These are phyloP conservation scores for Penicilliopsis zonata DNA, from an alignment of 495 filamentous ascomycete species.

Conservation along the genomic window DNA sequence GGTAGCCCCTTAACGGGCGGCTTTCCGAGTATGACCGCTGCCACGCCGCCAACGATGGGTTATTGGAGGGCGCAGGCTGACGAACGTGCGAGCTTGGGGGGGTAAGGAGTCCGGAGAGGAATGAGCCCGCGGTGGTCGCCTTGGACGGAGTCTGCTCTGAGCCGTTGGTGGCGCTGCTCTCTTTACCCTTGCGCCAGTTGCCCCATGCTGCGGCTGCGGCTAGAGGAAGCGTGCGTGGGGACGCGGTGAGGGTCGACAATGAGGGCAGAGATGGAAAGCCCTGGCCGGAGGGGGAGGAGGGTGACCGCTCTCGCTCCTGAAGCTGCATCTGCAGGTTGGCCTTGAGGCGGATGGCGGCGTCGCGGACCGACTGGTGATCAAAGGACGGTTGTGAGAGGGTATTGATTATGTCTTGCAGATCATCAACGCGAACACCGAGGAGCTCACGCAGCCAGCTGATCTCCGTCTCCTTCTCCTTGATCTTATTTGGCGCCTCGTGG, in stretches of 20 bases:
- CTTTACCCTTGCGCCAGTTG: constrained; percentile 61
- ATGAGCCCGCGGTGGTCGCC: constrained; percentile 33
- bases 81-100: constrained; percentile 62
- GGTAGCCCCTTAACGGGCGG: constrained; percentile 22
- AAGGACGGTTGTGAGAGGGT: constrained; percentile 61
- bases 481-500: constrained; percentile 60
- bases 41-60: constrained; percentile 37
- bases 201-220: constrained; percentile 77
- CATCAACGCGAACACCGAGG: constrained; percentile 76
- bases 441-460: constrained; percentile 92
- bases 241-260: constrained; percentile 54
- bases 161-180: constrained; percentile 28
- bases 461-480: constrained; percentile 84
- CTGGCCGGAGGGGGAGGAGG: constrained; percentile 34
- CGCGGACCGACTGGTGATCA: constrained; percentile 64
- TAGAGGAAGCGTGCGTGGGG: constrained; percentile 69
- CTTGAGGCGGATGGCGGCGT: constrained; percentile 84
- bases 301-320: constrained; percentile 72
- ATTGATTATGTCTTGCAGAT: constrained; percentile 82
- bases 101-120: constrained; percentile 70
- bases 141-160: constrained; percentile 56
- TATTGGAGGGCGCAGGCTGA: constrained; percentile 31
- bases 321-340: constrained; percentile 96
- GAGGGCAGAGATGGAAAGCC: constrained; percentile 40
- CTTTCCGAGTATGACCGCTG: constrained; percentile 23